Conservation (phyloP, 768 basidiomycete species). For the Suillus sp. region DNA sequence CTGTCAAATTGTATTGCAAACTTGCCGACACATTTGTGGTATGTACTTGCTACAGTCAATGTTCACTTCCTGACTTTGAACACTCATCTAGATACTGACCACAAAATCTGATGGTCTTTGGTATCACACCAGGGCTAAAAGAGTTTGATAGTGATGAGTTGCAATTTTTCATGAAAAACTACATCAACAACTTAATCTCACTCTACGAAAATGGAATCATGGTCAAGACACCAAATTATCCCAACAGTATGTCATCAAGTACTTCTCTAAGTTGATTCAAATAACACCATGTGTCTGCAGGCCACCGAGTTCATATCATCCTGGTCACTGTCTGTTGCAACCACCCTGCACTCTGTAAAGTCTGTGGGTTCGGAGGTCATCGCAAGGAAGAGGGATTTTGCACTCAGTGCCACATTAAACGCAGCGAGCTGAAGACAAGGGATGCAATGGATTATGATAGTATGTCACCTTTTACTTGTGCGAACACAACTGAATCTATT, state of each 20-base stretch:
- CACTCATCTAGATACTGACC: neutral
- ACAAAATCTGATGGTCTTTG: neutral
- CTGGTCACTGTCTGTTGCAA: neutral
- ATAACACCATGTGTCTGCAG: neutral
- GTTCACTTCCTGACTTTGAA: neutral
- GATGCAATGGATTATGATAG: too few species aligned
- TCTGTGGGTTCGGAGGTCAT: neutral
- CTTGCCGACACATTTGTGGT: neutral
- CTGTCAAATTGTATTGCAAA: neutral
- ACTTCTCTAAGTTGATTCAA: neutral
- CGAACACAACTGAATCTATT: too few species aligned
- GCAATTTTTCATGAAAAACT: neutral
- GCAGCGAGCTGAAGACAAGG: too few species aligned
- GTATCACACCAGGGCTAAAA: neutral
- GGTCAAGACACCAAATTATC: neutral
- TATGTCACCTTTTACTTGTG: too few species aligned
- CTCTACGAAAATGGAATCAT: neutral
- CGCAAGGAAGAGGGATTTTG: neutral
- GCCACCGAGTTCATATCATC: neutral
- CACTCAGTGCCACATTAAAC: too few species aligned
- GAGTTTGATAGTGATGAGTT: neutral
- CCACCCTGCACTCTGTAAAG: neutral
- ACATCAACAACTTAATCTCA: neutral
- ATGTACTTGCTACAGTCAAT: neutral
- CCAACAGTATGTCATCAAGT: neutral